Percentiles rank a stretch among this genome's conserved stretches.
phyloP scores from a whole-genome alignment of 140 eudicot genomes.

The Artemisia princeps region DNA sequence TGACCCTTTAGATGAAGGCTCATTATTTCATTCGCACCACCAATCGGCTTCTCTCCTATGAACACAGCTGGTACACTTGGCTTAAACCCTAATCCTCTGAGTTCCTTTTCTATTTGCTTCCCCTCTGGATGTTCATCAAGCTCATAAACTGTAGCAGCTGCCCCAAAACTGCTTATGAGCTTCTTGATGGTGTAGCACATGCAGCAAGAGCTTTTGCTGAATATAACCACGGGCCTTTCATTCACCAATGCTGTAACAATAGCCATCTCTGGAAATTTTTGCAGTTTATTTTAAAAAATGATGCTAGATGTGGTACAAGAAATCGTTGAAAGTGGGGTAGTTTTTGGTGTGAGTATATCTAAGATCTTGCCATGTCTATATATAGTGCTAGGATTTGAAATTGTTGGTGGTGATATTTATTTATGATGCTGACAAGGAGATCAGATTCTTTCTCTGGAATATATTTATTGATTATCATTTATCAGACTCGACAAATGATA shows the following conservation, averaged over 20 bases:
- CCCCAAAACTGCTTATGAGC: constrained; percentile 40
- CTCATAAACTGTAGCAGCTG: constrained; percentile 37
- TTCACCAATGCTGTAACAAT: constrained; percentile 27
- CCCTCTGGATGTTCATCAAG: constrained; percentile 45
- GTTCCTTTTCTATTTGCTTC: constrained; percentile 42
- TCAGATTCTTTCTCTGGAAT: constrained; percentile 23
- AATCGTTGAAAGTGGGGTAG: neutral
- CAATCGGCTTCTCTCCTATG: constrained; percentile 41
- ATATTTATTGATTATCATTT: neutral
- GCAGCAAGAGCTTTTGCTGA: constrained; percentile 47
- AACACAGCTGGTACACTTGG: constrained; percentile 51
- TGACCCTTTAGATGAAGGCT: constrained; percentile 40
- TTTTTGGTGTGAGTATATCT: constrained; percentile 10
- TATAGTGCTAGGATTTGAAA: constrained; percentile 22
- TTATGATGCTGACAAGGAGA: constrained; percentile 23
- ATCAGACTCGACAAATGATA: constrained; percentile 4
- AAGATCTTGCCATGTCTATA: constrained; percentile 18
- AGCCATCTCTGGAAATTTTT: constrained; percentile 24
- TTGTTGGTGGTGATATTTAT: neutral
- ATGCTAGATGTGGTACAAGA: constrained; percentile 15
- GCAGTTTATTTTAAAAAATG: neutral
- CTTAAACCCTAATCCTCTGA: constrained; percentile 35
- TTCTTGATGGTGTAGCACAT: constrained; percentile 41
- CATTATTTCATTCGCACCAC: constrained; percentile 43
- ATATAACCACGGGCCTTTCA: constrained; percentile 37